Evolutionary conservation across 306 rosid genomes (phyloP), one percentile per base, ranked within the genome.

Genomic region (Crotalaria pallida): DNA sequence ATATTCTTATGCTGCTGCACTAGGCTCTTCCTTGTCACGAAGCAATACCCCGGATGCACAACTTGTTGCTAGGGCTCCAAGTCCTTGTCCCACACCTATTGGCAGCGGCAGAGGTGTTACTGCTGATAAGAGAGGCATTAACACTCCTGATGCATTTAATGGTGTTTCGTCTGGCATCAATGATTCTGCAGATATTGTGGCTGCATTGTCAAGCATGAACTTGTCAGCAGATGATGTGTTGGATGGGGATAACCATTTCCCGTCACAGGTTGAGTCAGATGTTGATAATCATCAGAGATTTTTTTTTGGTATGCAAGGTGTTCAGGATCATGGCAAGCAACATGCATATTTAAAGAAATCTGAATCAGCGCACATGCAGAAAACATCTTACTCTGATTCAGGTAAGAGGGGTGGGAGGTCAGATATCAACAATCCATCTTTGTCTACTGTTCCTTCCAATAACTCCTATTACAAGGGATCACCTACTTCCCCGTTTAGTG

Each of bases 41-140:
- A 88, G 99, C 82, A 86, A 85, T 48, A 94, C 99, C 53, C 99
- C 99, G 24, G 99, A 94, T 79, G 90, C 96, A 2, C 98, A 90
- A 59, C 65, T 76, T 65, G 82, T 88, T 73, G 86, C 92, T 55
- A 87, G 99, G 81, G 95, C 96, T 70, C 92, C 99, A 36, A 91
- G 99, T 82, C 98, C 98, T 47, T 94, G 96, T 53, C 85, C 77
- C 72, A 84, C 94, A 22, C 96, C 99, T 53, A 91, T 94, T 68
- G 99, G 99, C 48, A 91, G 89, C 5, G 97, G 97, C n/a, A 84
- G 99, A 83, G 81, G 29, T 58, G 62, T 64, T 62, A 67, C 88
- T 51, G 56, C 81, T 12, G 96, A 90, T 13, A 93, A 87, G 84
- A 90, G 96, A 77, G 79, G 83, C 67, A 60, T 84, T 22, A 19